Evolutionary conservation across 176 grass and related monocot species (phyloP), one percentile per base, ranked within the genome.

Genomic region (Tuctoria greenei): DNA sequence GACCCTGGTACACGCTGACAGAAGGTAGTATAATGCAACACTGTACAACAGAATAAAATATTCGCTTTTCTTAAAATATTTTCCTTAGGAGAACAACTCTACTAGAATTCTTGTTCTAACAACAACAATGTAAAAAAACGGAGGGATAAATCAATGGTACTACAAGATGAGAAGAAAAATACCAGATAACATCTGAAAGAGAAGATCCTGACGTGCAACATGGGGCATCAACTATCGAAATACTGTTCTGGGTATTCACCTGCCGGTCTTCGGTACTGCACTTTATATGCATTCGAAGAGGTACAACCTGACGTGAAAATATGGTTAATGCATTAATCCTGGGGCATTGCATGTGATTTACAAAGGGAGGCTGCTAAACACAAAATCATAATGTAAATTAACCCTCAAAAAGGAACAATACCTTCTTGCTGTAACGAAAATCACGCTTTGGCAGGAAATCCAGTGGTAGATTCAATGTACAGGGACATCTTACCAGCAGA

Each of bases 381-480:
- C 71, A 41, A 37, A 57, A 68, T 46, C 51, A 14, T 28, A 51
- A 72, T 1, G 1, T 35, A 52, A 35, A 67, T 63, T 31, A 31
- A 31, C 14, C 20, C 8, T 80, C 37, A 73, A 10, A 79, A 68
- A 70, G 58, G 47, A 26, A 59, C 3, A 58, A 15, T 86, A 97
- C 94, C 86, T 91, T 91, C 74, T 93, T 97, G 86, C 88, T 87
- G 72, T 89, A 93, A 73, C 56, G 83, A 52, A 97, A 93, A 87
- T 97, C 91, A 69, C 91, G 91, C 78, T 91, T 97, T 66, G 94
- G 94, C 61, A 87, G 66, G 81, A 97, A 97, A 83, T 91, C 75
- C 38, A 87, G 67, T 10, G 94, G 94, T 79, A 91, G 50, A 75
- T 85, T 93, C 70, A 97, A 89, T 59, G 76, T 83, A 62, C 72